These are phyloP conservation scores for Porpolomopsis calyptriformis DNA, from an alignment of 768 basidiomycete species.

Conservation along the genomic window DNA sequence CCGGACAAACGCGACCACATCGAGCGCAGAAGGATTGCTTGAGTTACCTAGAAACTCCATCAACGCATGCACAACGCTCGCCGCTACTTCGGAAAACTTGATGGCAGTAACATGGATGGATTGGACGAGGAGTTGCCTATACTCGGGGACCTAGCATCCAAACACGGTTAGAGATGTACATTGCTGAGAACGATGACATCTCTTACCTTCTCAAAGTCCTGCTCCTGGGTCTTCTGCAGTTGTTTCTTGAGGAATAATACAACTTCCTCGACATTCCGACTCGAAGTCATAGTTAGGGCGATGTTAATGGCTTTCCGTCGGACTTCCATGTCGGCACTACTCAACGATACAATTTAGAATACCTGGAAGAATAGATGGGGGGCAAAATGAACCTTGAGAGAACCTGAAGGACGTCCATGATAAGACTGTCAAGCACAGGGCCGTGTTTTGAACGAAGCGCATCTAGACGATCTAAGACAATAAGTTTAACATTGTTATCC, in stretches of 20 bases:
- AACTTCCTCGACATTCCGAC: constrained; percentile 93
- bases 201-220: constrained; percentile 81
- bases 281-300: constrained; percentile 86
- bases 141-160: constrained; percentile 70
- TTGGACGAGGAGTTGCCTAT: constrained; percentile 92
- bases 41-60: constrained; percentile 94
- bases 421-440: constrained; percentile 77
- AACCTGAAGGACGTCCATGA: constrained; percentile 93
- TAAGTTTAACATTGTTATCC: constrained; percentile 98
- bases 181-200: background rate
- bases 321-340: constrained; percentile 91
- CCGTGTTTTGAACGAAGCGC: constrained; percentile 75
- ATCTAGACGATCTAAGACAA: constrained; percentile 88
- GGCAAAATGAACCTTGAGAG: constrained; percentile 49
- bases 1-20: constrained; percentile 72
- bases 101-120: constrained; percentile 95
- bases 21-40: constrained; percentile 88
- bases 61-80: constrained; percentile 85
- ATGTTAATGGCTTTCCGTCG: constrained; percentile 84
- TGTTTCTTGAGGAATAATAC: constrained; percentile 97
- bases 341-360: constrained; percentile 3
- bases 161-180: background rate
- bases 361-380: background rate
- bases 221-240: constrained; percentile 84
- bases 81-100: constrained; percentile 94